These are phyloP conservation scores for Phytophthora niederhauseri DNA, from an alignment of 352 stramenopile species.

Conservation along the genomic window DNA sequence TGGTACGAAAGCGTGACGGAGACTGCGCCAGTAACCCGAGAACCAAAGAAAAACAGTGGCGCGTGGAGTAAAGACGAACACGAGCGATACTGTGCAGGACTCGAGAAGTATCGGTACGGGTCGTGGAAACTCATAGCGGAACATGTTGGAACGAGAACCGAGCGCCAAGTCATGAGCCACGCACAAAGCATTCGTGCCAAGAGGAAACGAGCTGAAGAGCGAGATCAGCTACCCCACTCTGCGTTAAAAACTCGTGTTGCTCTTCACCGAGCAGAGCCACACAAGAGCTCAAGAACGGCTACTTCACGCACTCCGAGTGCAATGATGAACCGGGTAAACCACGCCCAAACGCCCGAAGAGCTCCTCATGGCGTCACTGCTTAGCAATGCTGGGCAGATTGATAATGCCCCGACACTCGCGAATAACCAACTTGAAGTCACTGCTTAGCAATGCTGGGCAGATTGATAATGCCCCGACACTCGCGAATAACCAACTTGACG, in stretches of 20 bases:
- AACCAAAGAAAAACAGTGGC: conserved; percentile 1
- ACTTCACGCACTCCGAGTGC: background rate
- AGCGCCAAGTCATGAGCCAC: conserved; percentile 27
- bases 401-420: background rate
- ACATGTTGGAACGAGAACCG: conserved; percentile 24
- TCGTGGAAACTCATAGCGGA: conserved; percentile 27
- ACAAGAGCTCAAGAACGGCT: background rate
- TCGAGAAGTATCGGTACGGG: conserved; percentile 17
- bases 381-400: background rate
- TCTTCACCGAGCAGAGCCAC: background rate
- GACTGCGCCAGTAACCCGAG: background rate
- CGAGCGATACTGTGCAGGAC: conserved; percentile 18
- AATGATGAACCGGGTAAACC: too few relatives aligned
- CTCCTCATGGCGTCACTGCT: background rate
- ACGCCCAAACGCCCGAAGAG: background rate
- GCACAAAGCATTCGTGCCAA: conserved; percentile 28
- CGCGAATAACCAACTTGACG: background rate
- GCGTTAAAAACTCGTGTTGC: background rate
- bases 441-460: background rate
- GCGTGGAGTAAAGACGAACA: conserved; percentile 29
- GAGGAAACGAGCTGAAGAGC: conserved; percentile 11
- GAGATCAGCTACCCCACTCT: background rate
- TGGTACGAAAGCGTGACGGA: background rate
- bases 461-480: background rate
- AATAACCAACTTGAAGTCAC: background rate